Evolutionary conservation across 1,284 basidiomycete species (phyloP).

Genomic region (Ustilago loliicola): DNA sequence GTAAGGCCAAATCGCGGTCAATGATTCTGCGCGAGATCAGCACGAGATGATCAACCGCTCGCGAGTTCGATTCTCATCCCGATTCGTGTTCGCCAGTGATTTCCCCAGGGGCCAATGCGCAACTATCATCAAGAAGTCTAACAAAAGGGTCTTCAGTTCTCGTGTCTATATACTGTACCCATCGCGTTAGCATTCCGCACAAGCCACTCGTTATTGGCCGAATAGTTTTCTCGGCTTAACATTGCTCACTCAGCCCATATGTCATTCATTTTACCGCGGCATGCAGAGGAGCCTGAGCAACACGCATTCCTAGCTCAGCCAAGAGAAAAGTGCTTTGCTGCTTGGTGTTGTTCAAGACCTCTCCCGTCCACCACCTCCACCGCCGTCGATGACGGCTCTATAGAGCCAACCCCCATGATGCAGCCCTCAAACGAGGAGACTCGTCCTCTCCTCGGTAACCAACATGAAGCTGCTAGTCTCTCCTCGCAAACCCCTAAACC

Average conservation of each 20-base stretch:
- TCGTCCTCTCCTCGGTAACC: conserved; percentile 26
- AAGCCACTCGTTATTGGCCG: neutral
- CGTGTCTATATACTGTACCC: neutral
- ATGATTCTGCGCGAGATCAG: neutral
- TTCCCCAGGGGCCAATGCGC: too few species aligned
- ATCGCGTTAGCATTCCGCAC: neutral
- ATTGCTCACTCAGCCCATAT: neutral
- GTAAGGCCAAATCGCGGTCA: neutral
- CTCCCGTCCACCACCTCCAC: neutral
- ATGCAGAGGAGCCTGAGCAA: conserved; percentile 4
- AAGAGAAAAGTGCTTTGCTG: too few species aligned
- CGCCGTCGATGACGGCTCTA: neutral
- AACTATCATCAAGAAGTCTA: neutral
- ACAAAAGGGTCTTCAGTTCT: too few species aligned
- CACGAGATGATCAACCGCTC: neutral
- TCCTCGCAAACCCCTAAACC: conserved; percentile 4
- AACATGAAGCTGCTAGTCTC: conserved; percentile 14
- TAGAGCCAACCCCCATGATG: conserved; percentile 12
- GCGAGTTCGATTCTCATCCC: neutral
- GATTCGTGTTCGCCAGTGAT: neutral
- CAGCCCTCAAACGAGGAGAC: conserved; percentile 26
- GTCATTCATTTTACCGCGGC: conserved; percentile 6
- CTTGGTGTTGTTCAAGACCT: neutral
- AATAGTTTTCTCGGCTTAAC: neutral
- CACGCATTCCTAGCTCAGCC: conserved; percentile 3